These are phyloP conservation scores for Oryza glumipatula DNA, from an alignment of 176 grass and related monocot genomes.

Conservation along the genomic window DNA sequence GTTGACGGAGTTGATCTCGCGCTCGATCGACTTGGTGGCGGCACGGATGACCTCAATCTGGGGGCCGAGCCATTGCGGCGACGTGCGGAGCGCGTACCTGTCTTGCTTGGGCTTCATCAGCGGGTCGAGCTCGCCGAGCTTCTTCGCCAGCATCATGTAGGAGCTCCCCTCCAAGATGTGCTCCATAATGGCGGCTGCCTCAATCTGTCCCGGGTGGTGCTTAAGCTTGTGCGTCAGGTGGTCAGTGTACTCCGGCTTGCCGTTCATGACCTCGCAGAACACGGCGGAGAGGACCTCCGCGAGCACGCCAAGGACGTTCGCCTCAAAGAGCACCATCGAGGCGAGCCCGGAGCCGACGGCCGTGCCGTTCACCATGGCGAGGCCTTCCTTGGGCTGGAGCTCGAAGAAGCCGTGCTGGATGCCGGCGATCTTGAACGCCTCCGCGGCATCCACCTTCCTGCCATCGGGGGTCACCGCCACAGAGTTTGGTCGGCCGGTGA, in stretches of 20 bases:
- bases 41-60: slow-evolving; percentile 87
- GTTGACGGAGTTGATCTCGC: slow-evolving; percentile 95
- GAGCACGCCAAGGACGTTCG: slow-evolving; percentile 64
- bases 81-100: slow-evolving; percentile 89
- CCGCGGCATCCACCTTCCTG: slow-evolving; percentile 38
- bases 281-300: slow-evolving; percentile 74
- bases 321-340: slow-evolving; percentile 72
- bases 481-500: slow-evolving; percentile 76
- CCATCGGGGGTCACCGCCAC: slow-evolving; percentile 38
- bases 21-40: slow-evolving; percentile 70
- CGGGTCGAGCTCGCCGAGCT: slow-evolving; percentile 74
- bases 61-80: slow-evolving; percentile 88
- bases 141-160: slow-evolving; percentile 71
- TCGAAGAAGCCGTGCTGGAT: slow-evolving; percentile 64
- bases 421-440: slow-evolving; percentile 65
- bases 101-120: slow-evolving; percentile 94
- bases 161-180: slow-evolving; percentile 82
- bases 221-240: slow-evolving; percentile 90
- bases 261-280: slow-evolving; percentile 92
- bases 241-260: slow-evolving; percentile 88
- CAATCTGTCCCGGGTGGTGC: slow-evolving; percentile 92
- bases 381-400: slow-evolving; percentile 86
- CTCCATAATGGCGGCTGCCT: slow-evolving; percentile 92
- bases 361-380: slow-evolving; percentile 88
- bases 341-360: slow-evolving; percentile 83